These are phyloP conservation scores for Plasmopara muralis DNA, from an alignment of 352 stramenopile species.

Conservation along the genomic window DNA sequence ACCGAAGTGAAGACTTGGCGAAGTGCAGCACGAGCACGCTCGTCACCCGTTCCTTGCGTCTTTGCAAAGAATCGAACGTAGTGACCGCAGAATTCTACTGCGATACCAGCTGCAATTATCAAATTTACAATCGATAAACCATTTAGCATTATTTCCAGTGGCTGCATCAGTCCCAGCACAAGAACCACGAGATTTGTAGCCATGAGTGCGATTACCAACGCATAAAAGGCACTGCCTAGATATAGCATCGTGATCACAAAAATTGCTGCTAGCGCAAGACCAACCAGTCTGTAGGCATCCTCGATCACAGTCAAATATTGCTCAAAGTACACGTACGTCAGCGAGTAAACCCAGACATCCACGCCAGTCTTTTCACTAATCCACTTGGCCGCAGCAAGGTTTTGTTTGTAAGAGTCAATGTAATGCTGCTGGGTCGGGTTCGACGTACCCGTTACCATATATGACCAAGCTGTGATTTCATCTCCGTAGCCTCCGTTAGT, in stretches of 20 bases:
- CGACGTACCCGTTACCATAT: conserved; percentile 49
- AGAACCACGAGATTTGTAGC: conserved; percentile 48
- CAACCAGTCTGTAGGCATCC: conserved; percentile 48
- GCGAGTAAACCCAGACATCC: conserved; percentile 50
- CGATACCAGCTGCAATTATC: conserved; percentile 74
- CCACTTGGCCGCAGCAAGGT: conserved; percentile 36
- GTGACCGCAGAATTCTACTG: conserved; percentile 80
- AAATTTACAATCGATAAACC: conserved; percentile 83
- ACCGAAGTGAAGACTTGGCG: conserved; percentile 59
- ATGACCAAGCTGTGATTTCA: conserved; percentile 57
- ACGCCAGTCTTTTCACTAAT: conserved; percentile 56
- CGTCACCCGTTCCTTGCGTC: conserved; percentile 25
- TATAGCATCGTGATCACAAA: conserved; percentile 51
- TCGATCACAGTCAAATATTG: conserved; percentile 54
- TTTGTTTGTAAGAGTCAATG: conserved; percentile 60
- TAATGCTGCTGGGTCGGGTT: conserved; percentile 51
- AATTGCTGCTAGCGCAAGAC: conserved; percentile 37
- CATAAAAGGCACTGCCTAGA: conserved; percentile 38
- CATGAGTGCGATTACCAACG: conserved; percentile 35
- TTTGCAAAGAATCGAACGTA: conserved; percentile 67
- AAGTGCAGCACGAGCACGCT: conserved; percentile 44
- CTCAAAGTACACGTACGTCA: conserved; percentile 61
- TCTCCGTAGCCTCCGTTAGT: conserved; percentile 43
- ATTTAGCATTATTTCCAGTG: conserved; percentile 65
- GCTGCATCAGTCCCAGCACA: conserved; percentile 51